These are phyloP conservation scores for Aspergillus homomorphus DNA, from an alignment of 495 filamentous ascomycete species.

Conservation along the genomic window DNA sequence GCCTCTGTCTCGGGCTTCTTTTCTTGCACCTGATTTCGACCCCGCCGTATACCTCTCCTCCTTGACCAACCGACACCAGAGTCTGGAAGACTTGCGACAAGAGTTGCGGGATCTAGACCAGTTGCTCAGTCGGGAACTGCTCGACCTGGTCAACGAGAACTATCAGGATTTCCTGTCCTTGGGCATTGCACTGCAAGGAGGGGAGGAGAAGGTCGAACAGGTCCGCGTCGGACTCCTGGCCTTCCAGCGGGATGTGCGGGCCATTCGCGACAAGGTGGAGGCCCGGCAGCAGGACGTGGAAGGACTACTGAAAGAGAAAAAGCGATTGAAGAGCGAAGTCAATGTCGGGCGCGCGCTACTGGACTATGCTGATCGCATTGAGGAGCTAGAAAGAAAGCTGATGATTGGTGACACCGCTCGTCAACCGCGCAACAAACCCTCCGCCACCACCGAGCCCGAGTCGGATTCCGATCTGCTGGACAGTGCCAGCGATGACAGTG, in stretches of 20 bases:
- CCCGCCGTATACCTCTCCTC: conserved; percentile 79
- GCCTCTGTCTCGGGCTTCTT: conserved; percentile 73
- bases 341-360: conserved; percentile 64
- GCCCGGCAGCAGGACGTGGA: conserved; percentile 52
- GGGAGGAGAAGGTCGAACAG: conserved; percentile 89
- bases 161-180: conserved; percentile 86
- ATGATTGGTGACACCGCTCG: conserved; percentile 42
- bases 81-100: conserved; percentile 85
- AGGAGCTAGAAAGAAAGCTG: conserved; percentile 71
- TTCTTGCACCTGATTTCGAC: conserved; percentile 74
- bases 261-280: conserved; percentile 53
- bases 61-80: conserved; percentile 84
- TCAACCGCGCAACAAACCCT: conserved; percentile 9
- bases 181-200: conserved; percentile 76
- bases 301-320: conserved; percentile 52
- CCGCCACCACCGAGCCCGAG: conserved; percentile 28
- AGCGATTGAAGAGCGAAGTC: conserved; percentile 46
- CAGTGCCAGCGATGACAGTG: conserved; percentile 55
- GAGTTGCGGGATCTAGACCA: conserved; percentile 77
- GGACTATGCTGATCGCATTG: conserved; percentile 65
- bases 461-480: conserved; percentile 38
- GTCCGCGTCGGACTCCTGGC: conserved; percentile 82
- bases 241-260: conserved; percentile 74
- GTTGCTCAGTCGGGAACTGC: conserved; percentile 73
- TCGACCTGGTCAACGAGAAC: conserved; percentile 91